Percentiles rank a stretch among this genome's conserved stretches.
Evolutionary conservation across 208 protist genomes (phyloP).

Genomic region (Hexamita inflata): DNA sequence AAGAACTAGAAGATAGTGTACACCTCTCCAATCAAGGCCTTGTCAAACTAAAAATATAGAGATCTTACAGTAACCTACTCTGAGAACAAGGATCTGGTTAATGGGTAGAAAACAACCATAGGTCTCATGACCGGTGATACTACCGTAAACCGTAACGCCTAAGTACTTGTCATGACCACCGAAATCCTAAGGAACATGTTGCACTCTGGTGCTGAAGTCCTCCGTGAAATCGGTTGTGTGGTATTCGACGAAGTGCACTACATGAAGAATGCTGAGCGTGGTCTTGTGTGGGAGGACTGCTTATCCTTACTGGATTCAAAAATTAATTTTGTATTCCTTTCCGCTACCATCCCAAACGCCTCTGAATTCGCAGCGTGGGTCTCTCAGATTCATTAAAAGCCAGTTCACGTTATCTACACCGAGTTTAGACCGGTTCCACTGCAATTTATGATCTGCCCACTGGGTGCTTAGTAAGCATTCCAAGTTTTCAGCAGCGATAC

Average conservation of each 20-base stretch:
- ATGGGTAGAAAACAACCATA: no score
- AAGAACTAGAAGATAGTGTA: conserved; percentile 85
- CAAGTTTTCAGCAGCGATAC: background rate
- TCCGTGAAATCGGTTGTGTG: conserved; percentile 95
- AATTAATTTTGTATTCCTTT: conserved; percentile 93
- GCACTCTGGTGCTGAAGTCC: conserved; percentile 77
- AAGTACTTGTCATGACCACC: conserved; percentile 94
- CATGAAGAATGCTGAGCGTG: conserved; percentile 76
- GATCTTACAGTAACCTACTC: conserved; percentile 84
- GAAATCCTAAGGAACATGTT: conserved; percentile 84
- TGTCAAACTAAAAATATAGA: conserved; percentile 98
- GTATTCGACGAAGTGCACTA: conserved; percentile 99
- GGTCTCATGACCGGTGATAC: conserved; percentile 99
- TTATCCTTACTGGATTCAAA: conserved; percentile 90
- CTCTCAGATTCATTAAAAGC: conserved; percentile 61
- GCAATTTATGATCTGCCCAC: conserved; percentile 65
- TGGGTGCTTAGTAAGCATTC: background rate
- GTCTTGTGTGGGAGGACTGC: conserved; percentile 99
- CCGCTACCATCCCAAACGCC: conserved; percentile 99
- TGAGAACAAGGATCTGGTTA: conserved; percentile 54
- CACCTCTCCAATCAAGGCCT: conserved; percentile 99
- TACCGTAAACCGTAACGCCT: conserved; percentile 84
- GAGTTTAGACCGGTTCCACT: conserved; percentile 95
- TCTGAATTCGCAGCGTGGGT: conserved; percentile 97
- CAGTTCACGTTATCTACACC: conserved; percentile 95